Evolutionary conservation across 768 basidiomycete genomes (phyloP).

Genomic region (Pulveroboletus sp.): DNA sequence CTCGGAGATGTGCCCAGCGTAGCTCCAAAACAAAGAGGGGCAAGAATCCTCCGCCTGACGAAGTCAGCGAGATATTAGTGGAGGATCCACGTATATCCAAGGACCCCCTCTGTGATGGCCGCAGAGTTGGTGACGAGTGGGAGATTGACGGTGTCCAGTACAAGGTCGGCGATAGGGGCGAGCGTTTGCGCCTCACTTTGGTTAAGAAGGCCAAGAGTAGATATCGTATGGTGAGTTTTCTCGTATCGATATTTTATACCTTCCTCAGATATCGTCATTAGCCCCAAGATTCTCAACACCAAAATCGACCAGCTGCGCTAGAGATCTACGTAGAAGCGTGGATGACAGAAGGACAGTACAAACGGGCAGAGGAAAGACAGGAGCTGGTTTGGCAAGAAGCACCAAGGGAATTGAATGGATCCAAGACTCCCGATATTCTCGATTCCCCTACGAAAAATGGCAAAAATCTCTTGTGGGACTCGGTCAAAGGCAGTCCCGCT

Average conservation of each 20-base stretch:
- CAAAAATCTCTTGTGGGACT: conserved; percentile 69
- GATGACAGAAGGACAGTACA: conserved; percentile 72
- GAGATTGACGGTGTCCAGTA: conserved; percentile 62
- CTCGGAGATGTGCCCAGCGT: conserved; percentile 3
- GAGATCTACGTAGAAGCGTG: conserved; percentile 76
- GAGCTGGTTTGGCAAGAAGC: conserved; percentile 70
- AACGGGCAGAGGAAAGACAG: conserved; percentile 54
- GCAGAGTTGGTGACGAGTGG: conserved; percentile 73
- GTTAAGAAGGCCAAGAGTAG: conserved; percentile 68
- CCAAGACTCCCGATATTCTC: conserved; percentile 37
- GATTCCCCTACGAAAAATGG: conserved; percentile 42
- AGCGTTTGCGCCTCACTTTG: conserved; percentile 62
- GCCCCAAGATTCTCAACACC: conserved; percentile 77
- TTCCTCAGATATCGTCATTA: conserved; percentile 27
- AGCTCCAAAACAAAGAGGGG: conserved; percentile 50
- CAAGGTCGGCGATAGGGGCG: conserved; percentile 68
- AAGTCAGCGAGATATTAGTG: conserved; percentile 43
- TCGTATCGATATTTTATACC: background rate
- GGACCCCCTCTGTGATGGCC: conserved; percentile 50
- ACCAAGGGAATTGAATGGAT: conserved; percentile 37
- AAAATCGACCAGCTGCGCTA: conserved; percentile 62
- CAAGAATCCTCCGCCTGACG: conserved; percentile 39
- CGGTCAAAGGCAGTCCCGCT: conserved; percentile 42
- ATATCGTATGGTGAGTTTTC: conserved; percentile 63
- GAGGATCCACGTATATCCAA: conserved; percentile 45